These are phyloP conservation scores for Leptographium radiaticola DNA, from an alignment of 2,329 filamentous ascomycete species.

Conservation along the genomic window DNA sequence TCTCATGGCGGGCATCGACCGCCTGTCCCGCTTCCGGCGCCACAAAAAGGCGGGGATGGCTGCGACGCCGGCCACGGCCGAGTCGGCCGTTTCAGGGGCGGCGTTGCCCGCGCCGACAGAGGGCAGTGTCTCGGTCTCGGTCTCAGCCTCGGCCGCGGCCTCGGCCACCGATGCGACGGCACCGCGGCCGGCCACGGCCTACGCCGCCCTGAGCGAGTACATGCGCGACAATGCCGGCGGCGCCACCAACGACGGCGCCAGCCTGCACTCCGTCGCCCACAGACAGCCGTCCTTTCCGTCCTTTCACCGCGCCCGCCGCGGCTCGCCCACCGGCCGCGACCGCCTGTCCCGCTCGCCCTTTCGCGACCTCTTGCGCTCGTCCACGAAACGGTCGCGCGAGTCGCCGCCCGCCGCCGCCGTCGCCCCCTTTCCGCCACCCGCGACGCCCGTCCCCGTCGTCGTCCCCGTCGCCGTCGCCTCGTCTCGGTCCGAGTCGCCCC, in stretches of 20 bases:
- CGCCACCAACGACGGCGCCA: neutral
- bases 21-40: conserved; percentile 18
- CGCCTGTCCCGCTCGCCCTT: conserved; percentile 14
- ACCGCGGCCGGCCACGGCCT: neutral
- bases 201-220: neutral
- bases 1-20: conserved; percentile 14
- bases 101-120: neutral
- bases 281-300: neutral
- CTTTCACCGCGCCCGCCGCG: neutral
- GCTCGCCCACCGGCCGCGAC: conserved; percentile 3
- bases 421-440: too few relatives aligned
- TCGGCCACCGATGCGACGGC: neutral
- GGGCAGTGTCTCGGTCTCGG: too few relatives aligned
- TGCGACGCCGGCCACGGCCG: neutral
- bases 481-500: neutral
- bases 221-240: neutral
- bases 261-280: neutral
- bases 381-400: conserved; percentile 17
- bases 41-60: conserved; percentile 14
- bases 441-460: too few relatives aligned
- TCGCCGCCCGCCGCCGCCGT: conserved; percentile 12
- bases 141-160: too few relatives aligned
- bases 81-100: neutral
- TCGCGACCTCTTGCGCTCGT: conserved; percentile 16
- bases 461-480: neutral